Evolutionary conservation across 1,284 basidiomycete genomes (phyloP).

Genomic region (Cutaneotrichosporon cyanovorans): DNA sequence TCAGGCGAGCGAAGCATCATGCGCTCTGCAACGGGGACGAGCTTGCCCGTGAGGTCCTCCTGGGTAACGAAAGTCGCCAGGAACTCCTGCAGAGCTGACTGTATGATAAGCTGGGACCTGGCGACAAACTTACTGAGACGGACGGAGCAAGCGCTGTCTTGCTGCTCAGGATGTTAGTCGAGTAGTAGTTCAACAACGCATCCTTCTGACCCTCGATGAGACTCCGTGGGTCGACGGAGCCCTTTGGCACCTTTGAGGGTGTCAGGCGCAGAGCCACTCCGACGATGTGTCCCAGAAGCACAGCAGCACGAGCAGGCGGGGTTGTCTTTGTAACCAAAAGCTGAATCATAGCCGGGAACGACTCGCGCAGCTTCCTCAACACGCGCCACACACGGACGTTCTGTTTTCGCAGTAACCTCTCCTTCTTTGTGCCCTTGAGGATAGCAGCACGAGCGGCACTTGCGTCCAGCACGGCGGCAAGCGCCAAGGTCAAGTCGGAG

Average conservation of each 20-base stretch:
- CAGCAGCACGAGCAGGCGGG: slow-evolving; percentile 23
- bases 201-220: slow-evolving; percentile 32
- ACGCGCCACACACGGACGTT: slow-evolving; percentile 34
- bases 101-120: background rate
- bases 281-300: slow-evolving; percentile 36
- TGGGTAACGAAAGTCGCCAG: slow-evolving; percentile 27
- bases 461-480: slow-evolving; percentile 36
- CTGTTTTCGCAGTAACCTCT: slow-evolving; percentile 28
- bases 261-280: slow-evolving; percentile 33
- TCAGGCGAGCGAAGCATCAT: slow-evolving; percentile 43
- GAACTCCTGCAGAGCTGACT: slow-evolving; percentile 29
- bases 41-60: slow-evolving; percentile 27
- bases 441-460: slow-evolving; percentile 19
- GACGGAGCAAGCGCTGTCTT: slow-evolving; percentile 32
- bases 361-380: slow-evolving; percentile 25
- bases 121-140: slow-evolving; percentile 20
- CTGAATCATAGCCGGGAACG: slow-evolving; percentile 29
- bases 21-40: slow-evolving; percentile 40
- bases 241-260: slow-evolving; percentile 16
- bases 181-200: slow-evolving; percentile 31
- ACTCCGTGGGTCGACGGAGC: slow-evolving; percentile 13
- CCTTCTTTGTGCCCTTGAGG: slow-evolving; percentile 1
- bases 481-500: slow-evolving; percentile 28
- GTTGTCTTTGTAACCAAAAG: slow-evolving; percentile 26
- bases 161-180: slow-evolving; percentile 33